phyloP scores from a whole-genome alignment of 1,139 yeast species.

The Magnusiomyces sp. region DNA sequence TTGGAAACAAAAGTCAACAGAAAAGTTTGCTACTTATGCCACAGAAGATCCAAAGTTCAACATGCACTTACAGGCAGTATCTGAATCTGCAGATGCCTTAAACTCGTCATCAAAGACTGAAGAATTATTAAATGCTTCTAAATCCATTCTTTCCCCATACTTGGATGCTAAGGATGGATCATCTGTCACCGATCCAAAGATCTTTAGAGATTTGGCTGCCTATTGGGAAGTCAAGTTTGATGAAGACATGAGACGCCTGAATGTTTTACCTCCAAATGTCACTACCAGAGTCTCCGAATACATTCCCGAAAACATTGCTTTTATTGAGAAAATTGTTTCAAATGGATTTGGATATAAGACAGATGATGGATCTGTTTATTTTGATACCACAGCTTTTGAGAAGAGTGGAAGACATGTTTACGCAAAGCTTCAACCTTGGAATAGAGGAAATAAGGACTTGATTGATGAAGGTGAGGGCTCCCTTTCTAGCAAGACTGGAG shows the following conservation, averaged over 20 bases:
- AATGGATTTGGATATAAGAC: constrained; percentile 84
- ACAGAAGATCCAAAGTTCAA: constrained; percentile 68
- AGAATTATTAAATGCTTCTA: constrained; percentile 43
- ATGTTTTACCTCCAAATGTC: constrained; percentile 74
- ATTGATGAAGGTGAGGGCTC: constrained; percentile 97
- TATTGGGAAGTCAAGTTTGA: constrained; percentile 84
- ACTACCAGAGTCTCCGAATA: constrained; percentile 97
- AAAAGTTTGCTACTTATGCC: constrained; percentile 45
- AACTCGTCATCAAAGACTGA: constrained; percentile 17
- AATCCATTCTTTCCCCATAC: constrained; percentile 66
- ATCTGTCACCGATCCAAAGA: constrained; percentile 71
- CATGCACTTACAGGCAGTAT: constrained; percentile 62
- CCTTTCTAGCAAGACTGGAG: constrained; percentile 40
- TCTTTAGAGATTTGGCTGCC: constrained; percentile 76
- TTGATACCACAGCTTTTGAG: constrained; percentile 80
- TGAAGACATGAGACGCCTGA: constrained; percentile 74
- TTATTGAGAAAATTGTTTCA: constrained; percentile 61
- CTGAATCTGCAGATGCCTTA: constrained; percentile 9
- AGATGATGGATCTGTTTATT: constrained; percentile 86
- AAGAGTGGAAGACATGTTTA: constrained; percentile 58
- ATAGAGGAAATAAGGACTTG: constrained; percentile 76
- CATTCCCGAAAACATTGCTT: constrained; percentile 80
- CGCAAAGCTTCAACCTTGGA: constrained; percentile 98
- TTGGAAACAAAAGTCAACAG: constrained; percentile 40
- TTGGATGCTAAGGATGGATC: constrained; percentile 69